Percentiles rank a stretch among this genome's conserved stretches.
Conservation (phyloP, 352 stramenopile species). For the Globisporangium nagaii region DNA sequence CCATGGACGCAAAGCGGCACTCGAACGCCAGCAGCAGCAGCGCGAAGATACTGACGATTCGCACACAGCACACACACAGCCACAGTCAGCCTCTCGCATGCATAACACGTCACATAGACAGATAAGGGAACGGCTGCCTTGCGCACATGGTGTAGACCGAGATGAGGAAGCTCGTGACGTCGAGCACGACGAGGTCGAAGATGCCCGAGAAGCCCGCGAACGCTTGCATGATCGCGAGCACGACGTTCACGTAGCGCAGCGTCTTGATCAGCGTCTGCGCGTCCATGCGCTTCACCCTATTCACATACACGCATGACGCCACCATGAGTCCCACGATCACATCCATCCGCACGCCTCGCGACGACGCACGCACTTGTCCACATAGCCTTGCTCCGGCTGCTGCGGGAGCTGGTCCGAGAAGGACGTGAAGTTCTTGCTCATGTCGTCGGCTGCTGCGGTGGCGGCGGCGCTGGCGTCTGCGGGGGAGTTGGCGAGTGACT, state of each 20-base stretch:
- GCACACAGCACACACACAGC: neutral
- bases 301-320: slow-evolving; percentile 4
- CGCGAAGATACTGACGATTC: slow-evolving; percentile 64
- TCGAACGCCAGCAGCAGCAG: slow-evolving; percentile 80
- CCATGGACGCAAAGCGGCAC: slow-evolving; percentile 85
- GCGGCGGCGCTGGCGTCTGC: neutral
- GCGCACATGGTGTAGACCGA: slow-evolving; percentile 87
- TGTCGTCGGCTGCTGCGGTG: neutral
- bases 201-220: slow-evolving; percentile 80
- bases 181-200: slow-evolving; percentile 80
- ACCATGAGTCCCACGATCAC: neutral
- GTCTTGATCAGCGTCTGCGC: slow-evolving; percentile 69
- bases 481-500: slow-evolving; percentile 1
- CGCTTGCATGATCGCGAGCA: slow-evolving; percentile 74
- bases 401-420: slow-evolving; percentile 16
- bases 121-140: slow-evolving; percentile 4
- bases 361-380: slow-evolving; percentile 5
- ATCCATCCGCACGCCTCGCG: neutral
- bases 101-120: no score
- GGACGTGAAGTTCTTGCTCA: slow-evolving; percentile 14
- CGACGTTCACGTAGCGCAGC: slow-evolving; percentile 78
- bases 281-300: slow-evolving; percentile 64
- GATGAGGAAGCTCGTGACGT: slow-evolving; percentile 86
- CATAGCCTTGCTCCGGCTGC: slow-evolving; percentile 6
- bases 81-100: no score